Percentiles rank a stretch among this genome's conserved stretches.
Conservation (phyloP, 768 basidiomycete genomes). For the Hericium rajendrae region DNA sequence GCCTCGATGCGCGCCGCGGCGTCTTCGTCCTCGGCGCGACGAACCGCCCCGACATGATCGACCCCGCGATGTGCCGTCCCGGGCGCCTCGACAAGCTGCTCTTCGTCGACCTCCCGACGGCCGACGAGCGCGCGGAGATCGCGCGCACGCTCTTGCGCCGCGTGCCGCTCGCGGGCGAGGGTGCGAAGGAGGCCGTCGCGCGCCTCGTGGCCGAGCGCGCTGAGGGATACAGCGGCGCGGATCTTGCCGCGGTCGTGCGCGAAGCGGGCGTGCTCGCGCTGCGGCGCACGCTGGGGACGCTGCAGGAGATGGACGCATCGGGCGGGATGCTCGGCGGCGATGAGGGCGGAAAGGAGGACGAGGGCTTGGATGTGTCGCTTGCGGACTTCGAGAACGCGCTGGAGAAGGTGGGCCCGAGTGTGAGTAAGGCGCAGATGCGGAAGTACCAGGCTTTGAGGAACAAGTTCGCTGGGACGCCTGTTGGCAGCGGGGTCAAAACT, state of each 20-base stretch:
- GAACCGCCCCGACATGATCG: constrained; percentile 94
- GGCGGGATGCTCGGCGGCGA: constrained; percentile 11
- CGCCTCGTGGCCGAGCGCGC: constrained; percentile 50
- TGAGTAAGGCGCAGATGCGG: constrained; percentile 66
- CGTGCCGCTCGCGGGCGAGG: constrained; percentile 47
- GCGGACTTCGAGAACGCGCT: constrained; percentile 69
- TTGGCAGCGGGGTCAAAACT: constrained; percentile 22
- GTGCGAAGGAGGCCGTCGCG: constrained; percentile 28
- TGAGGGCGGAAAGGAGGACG: constrained; percentile 12
- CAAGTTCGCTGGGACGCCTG: constrained; percentile 76
- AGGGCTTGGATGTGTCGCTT: constrained; percentile 18
- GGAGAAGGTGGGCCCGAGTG: constrained; percentile 81
- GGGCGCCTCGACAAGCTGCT: constrained; percentile 90
- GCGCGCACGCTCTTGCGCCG: constrained; percentile 62
- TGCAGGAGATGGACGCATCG: constrained; percentile 46
- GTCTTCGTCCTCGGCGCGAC: constrained; percentile 95
- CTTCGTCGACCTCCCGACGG: constrained; percentile 79
- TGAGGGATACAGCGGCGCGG: constrained; percentile 89
- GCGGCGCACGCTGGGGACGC: constrained; percentile 52
- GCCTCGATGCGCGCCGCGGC: constrained; percentile 74
- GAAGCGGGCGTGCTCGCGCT: constrained; percentile 88
- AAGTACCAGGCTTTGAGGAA: constrained; percentile 74
- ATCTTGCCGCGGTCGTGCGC: constrained; percentile 78
- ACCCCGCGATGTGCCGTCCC: constrained; percentile 96
- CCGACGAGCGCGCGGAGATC: constrained; percentile 75